phyloP scores from a whole-genome alignment of 2,329 filamentous ascomycete genomes.

The Trichoderma asperellum region DNA sequence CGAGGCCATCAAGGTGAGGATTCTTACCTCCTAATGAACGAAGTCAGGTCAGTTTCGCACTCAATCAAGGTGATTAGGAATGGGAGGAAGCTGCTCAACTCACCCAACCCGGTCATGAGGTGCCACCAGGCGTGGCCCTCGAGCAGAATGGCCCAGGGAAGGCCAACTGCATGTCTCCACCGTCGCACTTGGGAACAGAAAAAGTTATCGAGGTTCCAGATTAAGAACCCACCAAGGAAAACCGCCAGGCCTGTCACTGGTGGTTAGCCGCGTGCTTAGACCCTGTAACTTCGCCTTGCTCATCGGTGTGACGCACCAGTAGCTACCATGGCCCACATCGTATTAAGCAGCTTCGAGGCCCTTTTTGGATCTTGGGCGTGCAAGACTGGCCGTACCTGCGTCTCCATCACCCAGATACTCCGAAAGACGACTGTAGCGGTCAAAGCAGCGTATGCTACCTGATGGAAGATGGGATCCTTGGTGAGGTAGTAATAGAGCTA shows the following conservation, averaged over 20 bases:
- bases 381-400: constrained; percentile 50
- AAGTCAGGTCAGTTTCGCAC: neutral
- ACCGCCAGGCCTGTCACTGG: constrained; percentile 52
- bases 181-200: constrained; percentile 68
- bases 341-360: constrained; percentile 52
- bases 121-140: constrained; percentile 67
- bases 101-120: constrained; percentile 76
- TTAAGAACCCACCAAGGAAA: constrained; percentile 73
- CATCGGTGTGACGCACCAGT: constrained; percentile 45
- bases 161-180: constrained; percentile 69
- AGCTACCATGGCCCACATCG: constrained; percentile 77
- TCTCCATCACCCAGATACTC: constrained; percentile 75
- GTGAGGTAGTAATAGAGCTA: constrained; percentile 71
- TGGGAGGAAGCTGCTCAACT: neutral
- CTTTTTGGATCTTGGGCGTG: constrained; percentile 53
- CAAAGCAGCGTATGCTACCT: constrained; percentile 74
- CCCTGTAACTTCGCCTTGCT: neutral
- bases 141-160: constrained; percentile 80
- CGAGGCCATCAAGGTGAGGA: neutral
- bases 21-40: constrained; percentile 5
- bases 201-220: constrained; percentile 82
- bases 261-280: neutral
- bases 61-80: neutral
- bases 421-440: constrained; percentile 72
- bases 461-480: constrained; percentile 82